Evolutionary conservation across 75 land plant genomes (phyloP).

Genomic region (Picea sitchensis): DNA sequence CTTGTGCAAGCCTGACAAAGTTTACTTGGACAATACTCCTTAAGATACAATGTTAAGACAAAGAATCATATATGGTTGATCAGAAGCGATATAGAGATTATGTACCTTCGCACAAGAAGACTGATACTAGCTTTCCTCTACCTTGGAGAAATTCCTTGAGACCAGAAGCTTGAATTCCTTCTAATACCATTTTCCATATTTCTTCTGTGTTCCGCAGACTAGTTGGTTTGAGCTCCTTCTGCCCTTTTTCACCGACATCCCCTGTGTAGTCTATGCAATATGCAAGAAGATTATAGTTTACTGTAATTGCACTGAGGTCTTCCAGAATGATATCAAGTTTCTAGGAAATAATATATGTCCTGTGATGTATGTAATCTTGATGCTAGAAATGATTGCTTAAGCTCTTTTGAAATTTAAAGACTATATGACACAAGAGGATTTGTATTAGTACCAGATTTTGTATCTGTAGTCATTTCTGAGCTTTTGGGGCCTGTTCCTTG

Average conservation of each 20-base stretch:
- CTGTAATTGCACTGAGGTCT: background rate
- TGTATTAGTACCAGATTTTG: background rate
- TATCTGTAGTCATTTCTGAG: background rate
- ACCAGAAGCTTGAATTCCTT: constrained; percentile 13
- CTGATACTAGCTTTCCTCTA: constrained; percentile 21
- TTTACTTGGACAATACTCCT: too few relatives aligned
- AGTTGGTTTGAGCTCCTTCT: constrained; percentile 1
- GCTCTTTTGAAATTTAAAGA: background rate
- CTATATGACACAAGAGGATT: background rate
- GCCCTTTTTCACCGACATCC: background rate
- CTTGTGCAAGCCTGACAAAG: too few relatives aligned
- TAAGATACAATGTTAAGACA: too few relatives aligned
- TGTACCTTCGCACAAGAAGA: constrained; percentile 21
- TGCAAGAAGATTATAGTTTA: background rate
- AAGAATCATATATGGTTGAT: too few relatives aligned
- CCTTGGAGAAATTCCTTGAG: constrained; percentile 26
- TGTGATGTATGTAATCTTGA: constrained; percentile 1
- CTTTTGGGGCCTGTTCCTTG: background rate
- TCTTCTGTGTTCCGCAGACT: constrained; percentile 22
- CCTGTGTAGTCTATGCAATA: background rate
- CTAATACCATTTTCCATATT: constrained; percentile 29
- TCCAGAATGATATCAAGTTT: constrained; percentile 7
- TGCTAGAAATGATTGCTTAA: background rate
- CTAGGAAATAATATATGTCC: background rate
- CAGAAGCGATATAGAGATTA: background rate